Evolutionary conservation across 2,329 filamentous ascomycete species (phyloP), one percentile per base, ranked within the genome.

Genomic region (Colletotrichum eremochloae): DNA sequence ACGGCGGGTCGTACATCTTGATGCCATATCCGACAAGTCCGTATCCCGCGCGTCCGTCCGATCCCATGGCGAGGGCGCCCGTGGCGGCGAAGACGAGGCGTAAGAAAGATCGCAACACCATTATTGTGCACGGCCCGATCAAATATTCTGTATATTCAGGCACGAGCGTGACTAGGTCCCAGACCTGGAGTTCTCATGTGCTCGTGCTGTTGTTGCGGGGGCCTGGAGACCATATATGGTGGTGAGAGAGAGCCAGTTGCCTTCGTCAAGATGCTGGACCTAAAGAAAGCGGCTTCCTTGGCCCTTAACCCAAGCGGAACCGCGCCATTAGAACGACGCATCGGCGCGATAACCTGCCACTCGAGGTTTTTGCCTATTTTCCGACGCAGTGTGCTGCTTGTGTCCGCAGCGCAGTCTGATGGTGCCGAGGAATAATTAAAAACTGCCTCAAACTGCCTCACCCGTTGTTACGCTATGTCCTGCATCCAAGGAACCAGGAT

Each of bases 1-100:
- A 81, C 31, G 74, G 71, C 4, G 79, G 78, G 24, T 48, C 29
- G 44, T 52, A 69, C 36, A 72, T 63, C 18, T 5, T 50, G 42
- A 63, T 62, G 65, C 64, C 67, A n/a, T 60, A 65, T 12, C 63
- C 66, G 38, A 69, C 58, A 20, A 73, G 57, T 18, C 71, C 71
- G 11, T 57, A 36, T 15, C 55, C 55, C n/a, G 20, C 55, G 11
- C 36, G 55, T 7, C 55, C 36, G 33, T 40, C 55, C 20, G 29
- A 55, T 33, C 29, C 29, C 52, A 55, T 55, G 7, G 52, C 52
- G 52, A 57, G 36, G 24, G 33, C 33, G 36, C 11, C 11, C 5
- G 12, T 57, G 36, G 33, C 55, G n/a, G 55, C n/a, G 55, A 24
- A 40, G 20, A 57, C n/a, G 20, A 24, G 20, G 20, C 3, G n/a